Evolutionary conservation across 345 rosid species (phyloP).

Genomic region (Chamaenerion angustifolium): DNA sequence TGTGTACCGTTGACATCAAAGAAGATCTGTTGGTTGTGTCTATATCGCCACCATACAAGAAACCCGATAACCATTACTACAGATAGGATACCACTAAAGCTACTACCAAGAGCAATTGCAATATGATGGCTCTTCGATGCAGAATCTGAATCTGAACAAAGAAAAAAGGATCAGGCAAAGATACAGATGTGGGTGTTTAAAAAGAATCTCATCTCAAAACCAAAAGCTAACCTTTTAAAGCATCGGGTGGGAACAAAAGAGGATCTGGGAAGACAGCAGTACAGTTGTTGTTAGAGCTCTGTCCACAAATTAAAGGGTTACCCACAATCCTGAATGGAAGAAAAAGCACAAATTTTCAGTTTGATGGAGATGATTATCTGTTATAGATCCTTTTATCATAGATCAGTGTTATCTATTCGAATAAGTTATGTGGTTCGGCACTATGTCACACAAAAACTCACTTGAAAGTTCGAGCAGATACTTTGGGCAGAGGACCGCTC

Average conservation of each 20-base stretch:
- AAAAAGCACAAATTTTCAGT: slow-evolving; percentile 5
- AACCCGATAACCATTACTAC: slow-evolving; percentile 37
- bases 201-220: neutral
- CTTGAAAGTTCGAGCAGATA: slow-evolving; percentile 93
- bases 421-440: too few relatives aligned
- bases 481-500: slow-evolving; percentile 83
- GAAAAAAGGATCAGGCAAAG: neutral
- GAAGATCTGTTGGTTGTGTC: slow-evolving; percentile 86
- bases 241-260: slow-evolving; percentile 77
- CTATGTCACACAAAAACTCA: slow-evolving; percentile 29
- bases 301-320: slow-evolving; percentile 76
- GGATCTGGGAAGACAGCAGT: slow-evolving; percentile 89
- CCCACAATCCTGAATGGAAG: slow-evolving; percentile 52
- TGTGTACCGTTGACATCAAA: slow-evolving; percentile 82
- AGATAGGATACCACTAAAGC: slow-evolving; percentile 71
- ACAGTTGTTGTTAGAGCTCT: slow-evolving; percentile 51
- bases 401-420: too few relatives aligned
- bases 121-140: slow-evolving; percentile 44
- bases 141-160: slow-evolving; percentile 37
- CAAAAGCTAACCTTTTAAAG: slow-evolving; percentile 28
- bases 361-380: too few relatives aligned
- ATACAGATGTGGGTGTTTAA: neutral
- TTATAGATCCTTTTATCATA: too few relatives aligned
- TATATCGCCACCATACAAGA: slow-evolving; percentile 81
- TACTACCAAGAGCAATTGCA: slow-evolving; percentile 72